A percentile compares a stretch with the other conserved stretches of the same genome.
These are phyloP conservation scores for Phytophthora meadii DNA, from an alignment of 352 stramenopile species.

Conservation along the genomic window DNA sequence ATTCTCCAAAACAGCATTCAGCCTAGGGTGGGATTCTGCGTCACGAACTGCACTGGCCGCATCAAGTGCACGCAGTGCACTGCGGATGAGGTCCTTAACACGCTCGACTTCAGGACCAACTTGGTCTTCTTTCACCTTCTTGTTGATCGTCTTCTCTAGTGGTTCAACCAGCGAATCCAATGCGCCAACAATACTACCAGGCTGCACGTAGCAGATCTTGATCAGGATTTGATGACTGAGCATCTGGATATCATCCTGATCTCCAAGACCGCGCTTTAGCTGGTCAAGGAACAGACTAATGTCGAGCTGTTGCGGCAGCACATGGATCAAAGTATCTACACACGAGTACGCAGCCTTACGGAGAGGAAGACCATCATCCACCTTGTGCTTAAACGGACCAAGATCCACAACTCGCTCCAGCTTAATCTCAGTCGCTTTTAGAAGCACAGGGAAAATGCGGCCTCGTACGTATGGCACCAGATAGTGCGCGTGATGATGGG, in stretches of 20 bases:
- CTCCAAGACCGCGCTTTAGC: slow-evolving; percentile 90
- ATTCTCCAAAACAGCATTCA: slow-evolving; percentile 65
- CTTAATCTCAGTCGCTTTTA: slow-evolving; percentile 93
- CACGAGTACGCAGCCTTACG: slow-evolving; percentile 94
- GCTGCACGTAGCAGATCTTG: slow-evolving; percentile 90
- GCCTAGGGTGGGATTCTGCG: slow-evolving; percentile 76
- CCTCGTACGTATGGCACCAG: slow-evolving; percentile 82
- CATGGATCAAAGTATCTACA: slow-evolving; percentile 96
- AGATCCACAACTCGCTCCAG: slow-evolving; percentile 97
- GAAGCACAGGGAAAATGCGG: slow-evolving; percentile 91
- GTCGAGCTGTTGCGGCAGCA: slow-evolving; percentile 93
- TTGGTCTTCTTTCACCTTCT: slow-evolving; percentile 95
- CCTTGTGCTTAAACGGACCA: slow-evolving; percentile 99
- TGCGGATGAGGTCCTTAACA: slow-evolving; percentile 97
- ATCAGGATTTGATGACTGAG: slow-evolving; percentile 97
- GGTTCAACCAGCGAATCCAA: slow-evolving; percentile 92
- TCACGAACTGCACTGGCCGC: slow-evolving; percentile 77
- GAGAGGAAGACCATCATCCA: slow-evolving; percentile 89
- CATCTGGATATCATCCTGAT: slow-evolving; percentile 97
- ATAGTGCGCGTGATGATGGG: slow-evolving; percentile 93
- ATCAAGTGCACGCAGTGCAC: slow-evolving; percentile 90
- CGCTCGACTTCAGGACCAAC: slow-evolving; percentile 96
- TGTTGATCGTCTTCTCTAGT: slow-evolving; percentile 96
- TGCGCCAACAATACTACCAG: slow-evolving; percentile 82
- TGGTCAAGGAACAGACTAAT: slow-evolving; percentile 93